These are phyloP conservation scores for Fagopyrum esculentum DNA, from an alignment of 148 eudicot species.

Conservation along the genomic window DNA sequence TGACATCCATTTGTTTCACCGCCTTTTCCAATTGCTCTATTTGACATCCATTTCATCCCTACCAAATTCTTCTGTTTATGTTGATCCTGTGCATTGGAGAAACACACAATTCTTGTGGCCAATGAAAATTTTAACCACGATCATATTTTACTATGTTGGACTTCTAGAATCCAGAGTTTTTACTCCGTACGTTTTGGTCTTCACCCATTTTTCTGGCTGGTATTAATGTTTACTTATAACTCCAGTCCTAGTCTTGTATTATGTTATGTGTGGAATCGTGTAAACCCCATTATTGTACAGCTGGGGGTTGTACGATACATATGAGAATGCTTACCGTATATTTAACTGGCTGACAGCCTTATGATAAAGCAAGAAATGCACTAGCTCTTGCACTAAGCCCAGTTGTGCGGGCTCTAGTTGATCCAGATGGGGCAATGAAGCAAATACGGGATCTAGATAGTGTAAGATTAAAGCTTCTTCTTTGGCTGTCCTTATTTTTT, in stretches of 20 bases:
- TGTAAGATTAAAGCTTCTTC: constrained; percentile 33
- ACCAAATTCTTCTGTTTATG: not conserved
- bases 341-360: constrained; percentile 44
- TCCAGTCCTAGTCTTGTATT: not conserved
- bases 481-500: not conserved
- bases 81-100: no score
- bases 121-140: no score
- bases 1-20: not conserved
- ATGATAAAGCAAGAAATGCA: constrained; percentile 98
- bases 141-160: not conserved
- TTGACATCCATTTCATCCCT: not conserved
- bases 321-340: not conserved
- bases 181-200: not conserved
- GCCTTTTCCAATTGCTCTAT: not conserved
- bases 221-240: not conserved
- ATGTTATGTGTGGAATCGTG: not conserved
- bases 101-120: not conserved
- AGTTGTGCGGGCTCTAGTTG: constrained; percentile 90
- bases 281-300: not conserved
- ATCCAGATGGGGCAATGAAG: constrained; percentile 96
- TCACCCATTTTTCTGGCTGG: not conserved
- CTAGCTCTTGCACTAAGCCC: constrained; percentile 97
- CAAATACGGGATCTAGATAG: constrained; percentile 78
- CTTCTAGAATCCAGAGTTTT: not conserved
- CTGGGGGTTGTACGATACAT: not conserved